Evolutionary conservation across 306 rosid genomes (phyloP).

Genomic region (Vigna hirtella): DNA sequence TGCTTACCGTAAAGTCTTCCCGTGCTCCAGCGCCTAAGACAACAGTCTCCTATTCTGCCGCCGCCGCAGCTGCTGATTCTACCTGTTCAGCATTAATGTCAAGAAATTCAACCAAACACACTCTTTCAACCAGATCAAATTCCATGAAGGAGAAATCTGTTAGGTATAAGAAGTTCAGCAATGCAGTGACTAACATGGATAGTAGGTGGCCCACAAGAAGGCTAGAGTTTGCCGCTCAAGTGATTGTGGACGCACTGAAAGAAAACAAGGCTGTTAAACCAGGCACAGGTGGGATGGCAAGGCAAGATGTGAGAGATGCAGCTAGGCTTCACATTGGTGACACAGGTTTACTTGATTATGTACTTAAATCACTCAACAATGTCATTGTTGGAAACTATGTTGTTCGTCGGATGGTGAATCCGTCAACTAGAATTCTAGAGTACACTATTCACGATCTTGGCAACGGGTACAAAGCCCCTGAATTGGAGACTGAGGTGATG

Average conservation of each 20-base stretch:
- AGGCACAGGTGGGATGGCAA: constrained; percentile 75
- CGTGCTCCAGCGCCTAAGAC: constrained; percentile 52
- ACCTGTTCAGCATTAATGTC: constrained; percentile 33
- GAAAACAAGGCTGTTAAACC: constrained; percentile 59
- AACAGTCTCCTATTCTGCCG: constrained; percentile 12
- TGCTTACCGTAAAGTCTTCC: constrained; percentile 81
- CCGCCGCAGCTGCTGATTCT: constrained; percentile 34
- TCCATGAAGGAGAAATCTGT: constrained; percentile 62
- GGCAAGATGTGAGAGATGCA: constrained; percentile 89
- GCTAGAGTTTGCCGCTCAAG: constrained; percentile 80
- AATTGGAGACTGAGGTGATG: constrained; percentile 41
- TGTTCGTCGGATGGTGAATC: constrained; percentile 79
- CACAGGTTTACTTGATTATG: constrained; percentile 89
- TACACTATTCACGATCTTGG: constrained; percentile 71
- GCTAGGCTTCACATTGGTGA: constrained; percentile 92
- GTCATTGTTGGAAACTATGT: constrained; percentile 72
- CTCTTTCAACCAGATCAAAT: constrained; percentile 49
- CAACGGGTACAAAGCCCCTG: constrained; percentile 49
- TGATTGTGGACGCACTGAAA: constrained; percentile 81
- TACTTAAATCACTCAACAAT: constrained; percentile 83
- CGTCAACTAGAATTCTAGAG: constrained; percentile 71
- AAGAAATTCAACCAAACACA: constrained; percentile 49
- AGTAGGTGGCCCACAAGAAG: constrained; percentile 93
- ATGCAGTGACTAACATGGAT: constrained; percentile 72
- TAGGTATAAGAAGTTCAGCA: constrained; percentile 68